A percentile compares a stretch with the other conserved stretches of the same genome.
phyloP scores from a whole-genome alignment of 2,329 filamentous ascomycete genomes.

The Penicillium fuscoglaucum region DNA sequence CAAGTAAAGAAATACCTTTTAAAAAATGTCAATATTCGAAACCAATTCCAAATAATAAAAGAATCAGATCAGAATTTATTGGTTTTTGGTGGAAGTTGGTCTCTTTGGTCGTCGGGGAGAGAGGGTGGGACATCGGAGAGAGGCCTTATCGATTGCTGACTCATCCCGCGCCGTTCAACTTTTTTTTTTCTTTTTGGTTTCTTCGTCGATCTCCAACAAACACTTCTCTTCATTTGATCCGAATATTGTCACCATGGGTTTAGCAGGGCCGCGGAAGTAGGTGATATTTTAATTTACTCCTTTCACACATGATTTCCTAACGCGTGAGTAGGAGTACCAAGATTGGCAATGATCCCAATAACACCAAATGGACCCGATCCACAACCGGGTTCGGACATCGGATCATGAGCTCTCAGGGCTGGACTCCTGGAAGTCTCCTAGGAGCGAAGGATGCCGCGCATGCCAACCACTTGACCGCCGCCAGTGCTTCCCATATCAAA shows the following conservation, averaged over 20 bases:
- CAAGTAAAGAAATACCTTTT: background rate
- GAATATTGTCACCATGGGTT: slow-evolving; percentile 57
- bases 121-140: background rate
- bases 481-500: slow-evolving; percentile 81
- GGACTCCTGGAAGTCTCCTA: slow-evolving; percentile 80
- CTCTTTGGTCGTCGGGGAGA: no score
- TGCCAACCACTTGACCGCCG: slow-evolving; percentile 72
- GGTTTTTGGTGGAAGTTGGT: background rate
- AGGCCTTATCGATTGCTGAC: slow-evolving; percentile 24
- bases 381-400: slow-evolving; percentile 83
- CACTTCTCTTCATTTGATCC: background rate
- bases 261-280: slow-evolving; percentile 68
- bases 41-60: background rate
- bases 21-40: background rate
- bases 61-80: background rate
- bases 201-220: slow-evolving; percentile 6
- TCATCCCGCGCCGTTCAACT: slow-evolving; percentile 15
- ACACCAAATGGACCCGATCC: slow-evolving; percentile 86
- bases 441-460: slow-evolving; percentile 76
- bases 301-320: background rate
- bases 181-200: slow-evolving; percentile 5
- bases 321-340: slow-evolving; percentile 58
- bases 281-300: slow-evolving; percentile 16
- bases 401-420: slow-evolving; percentile 85
- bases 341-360: slow-evolving; percentile 90